These are phyloP conservation scores for Malania oleifera DNA, from an alignment of 164 flowering plant species.

Conservation along the genomic window DNA sequence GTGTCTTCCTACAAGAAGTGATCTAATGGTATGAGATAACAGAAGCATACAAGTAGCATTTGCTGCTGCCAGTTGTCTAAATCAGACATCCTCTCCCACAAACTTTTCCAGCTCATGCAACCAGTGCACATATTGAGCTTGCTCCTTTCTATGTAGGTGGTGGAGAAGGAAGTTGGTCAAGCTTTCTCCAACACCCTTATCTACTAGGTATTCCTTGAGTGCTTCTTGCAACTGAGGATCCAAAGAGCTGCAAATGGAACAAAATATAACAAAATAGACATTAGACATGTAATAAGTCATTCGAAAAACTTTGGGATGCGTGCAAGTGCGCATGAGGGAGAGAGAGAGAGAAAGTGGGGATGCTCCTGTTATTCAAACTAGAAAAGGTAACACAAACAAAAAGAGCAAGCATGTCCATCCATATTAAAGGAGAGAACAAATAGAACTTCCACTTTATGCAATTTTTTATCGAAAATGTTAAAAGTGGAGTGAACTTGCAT, in stretches of 20 bases:
- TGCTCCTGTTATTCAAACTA: no score
- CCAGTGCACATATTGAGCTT: slow-evolving; percentile 65
- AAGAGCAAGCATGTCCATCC: neutral
- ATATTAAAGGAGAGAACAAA: no score
- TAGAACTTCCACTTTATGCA: no score
- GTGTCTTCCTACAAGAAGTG: no score
- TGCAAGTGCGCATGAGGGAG: neutral
- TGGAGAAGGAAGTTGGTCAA: slow-evolving; percentile 57
- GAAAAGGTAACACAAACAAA: no score
- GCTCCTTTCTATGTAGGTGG: slow-evolving; percentile 69
- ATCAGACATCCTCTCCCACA: slow-evolving; percentile 18
- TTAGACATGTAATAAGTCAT: no score
- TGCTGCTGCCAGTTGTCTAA: neutral
- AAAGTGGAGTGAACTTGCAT: no score
- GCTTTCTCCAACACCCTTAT: slow-evolving; percentile 50
- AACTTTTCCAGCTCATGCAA: slow-evolving; percentile 41
- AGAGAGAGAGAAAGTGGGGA: neutral
- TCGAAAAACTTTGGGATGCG: no score
- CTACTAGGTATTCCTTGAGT: slow-evolving; percentile 46
- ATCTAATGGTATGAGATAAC: no score
- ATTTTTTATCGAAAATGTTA: no score
- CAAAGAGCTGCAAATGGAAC: slow-evolving; percentile 42
- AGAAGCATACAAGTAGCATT: neutral
- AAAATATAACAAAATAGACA: no score
- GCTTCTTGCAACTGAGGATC: slow-evolving; percentile 54